Conservation (phyloP, 1,284 basidiomycete genomes). For the Pterula multifida region DNA sequence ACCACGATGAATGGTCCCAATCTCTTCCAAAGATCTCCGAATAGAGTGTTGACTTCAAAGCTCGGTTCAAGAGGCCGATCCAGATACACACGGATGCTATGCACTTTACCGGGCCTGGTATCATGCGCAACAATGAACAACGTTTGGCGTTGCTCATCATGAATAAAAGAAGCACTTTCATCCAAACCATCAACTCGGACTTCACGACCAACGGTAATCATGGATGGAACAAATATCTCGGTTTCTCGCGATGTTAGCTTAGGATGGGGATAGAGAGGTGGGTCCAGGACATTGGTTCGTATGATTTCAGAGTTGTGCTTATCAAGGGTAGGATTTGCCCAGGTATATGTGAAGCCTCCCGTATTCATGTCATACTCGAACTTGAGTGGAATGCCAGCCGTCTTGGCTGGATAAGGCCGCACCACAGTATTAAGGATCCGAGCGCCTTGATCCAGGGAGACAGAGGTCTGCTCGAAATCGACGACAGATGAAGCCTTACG, state of each 20-base stretch:
- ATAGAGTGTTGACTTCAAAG: slow-evolving; percentile 20
- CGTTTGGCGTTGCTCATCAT: slow-evolving; percentile 56
- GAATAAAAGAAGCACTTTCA: slow-evolving; percentile 24
- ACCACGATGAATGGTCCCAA: not conserved
- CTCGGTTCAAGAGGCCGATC: slow-evolving; percentile 36
- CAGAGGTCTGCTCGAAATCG: slow-evolving; percentile 37
- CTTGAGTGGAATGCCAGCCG: slow-evolving; percentile 53
- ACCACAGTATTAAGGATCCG: slow-evolving; percentile 72
- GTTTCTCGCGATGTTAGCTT: slow-evolving; percentile 45
- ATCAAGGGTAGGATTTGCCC: slow-evolving; percentile 30
- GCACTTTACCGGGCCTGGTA: slow-evolving; percentile 28
- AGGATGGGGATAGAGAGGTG: slow-evolving; percentile 27
- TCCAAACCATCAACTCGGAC: slow-evolving; percentile 43
- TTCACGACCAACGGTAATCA: slow-evolving; percentile 42
- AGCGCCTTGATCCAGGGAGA: slow-evolving; percentile 68
- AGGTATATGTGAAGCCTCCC: slow-evolving; percentile 50
- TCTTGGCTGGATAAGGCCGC: slow-evolving; percentile 70
- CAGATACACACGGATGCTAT: slow-evolving; percentile 40
- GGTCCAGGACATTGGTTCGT: slow-evolving; percentile 14
- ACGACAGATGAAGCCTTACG: slow-evolving; percentile 33
- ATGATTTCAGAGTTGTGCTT: not conserved
- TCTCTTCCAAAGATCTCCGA: not conserved
- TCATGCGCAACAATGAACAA: slow-evolving; percentile 44
- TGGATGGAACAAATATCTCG: slow-evolving; percentile 69
- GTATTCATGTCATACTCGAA: slow-evolving; percentile 66